A percentile compares a stretch with the other conserved stretches of the same genome.
phyloP scores from a whole-genome alignment of 257 asterid genomes.

The Ilex asprella region DNA sequence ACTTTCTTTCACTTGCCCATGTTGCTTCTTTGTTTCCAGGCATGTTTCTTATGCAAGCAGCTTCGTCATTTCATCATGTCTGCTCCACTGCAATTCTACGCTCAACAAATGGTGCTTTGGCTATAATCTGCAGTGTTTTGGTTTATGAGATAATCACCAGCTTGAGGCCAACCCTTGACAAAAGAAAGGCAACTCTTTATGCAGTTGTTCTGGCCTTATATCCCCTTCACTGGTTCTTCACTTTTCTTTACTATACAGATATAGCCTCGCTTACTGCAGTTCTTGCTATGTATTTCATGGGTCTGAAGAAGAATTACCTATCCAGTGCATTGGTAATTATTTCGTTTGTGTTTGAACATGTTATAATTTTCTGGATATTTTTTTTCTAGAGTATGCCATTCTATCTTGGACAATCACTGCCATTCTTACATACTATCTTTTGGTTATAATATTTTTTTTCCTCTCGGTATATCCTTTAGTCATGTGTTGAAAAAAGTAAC shows the following conservation, averaged over 20 bases:
- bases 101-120: conserved; percentile 62
- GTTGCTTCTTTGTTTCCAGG: conserved; percentile 92
- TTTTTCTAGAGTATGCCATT: background rate
- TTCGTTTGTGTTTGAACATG: background rate
- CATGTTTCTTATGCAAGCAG: conserved; percentile 32
- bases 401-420: too few relatives aligned
- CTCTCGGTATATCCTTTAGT: too few relatives aligned
- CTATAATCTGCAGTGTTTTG: conserved; percentile 66
- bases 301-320: conserved; percentile 61
- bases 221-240: conserved; percentile 97
- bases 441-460: too few relatives aligned
- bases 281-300: conserved; percentile 68
- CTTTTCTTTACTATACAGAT: conserved; percentile 82
- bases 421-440: too few relatives aligned
- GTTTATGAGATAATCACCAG: conserved; percentile 55
- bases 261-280: conserved; percentile 87
- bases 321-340: conserved; percentile 75
- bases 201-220: conserved; percentile 70
- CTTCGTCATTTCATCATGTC: conserved; percentile 43
- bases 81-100: conserved; percentile 78
- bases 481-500: too few relatives aligned
- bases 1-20: conserved; percentile 90
- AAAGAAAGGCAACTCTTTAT: conserved; percentile 59
- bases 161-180: conserved; percentile 64
- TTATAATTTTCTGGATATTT: background rate